Evolutionary conservation across 805 yeast species (phyloP).

Genomic region (Metschnikowia proteae): DNA sequence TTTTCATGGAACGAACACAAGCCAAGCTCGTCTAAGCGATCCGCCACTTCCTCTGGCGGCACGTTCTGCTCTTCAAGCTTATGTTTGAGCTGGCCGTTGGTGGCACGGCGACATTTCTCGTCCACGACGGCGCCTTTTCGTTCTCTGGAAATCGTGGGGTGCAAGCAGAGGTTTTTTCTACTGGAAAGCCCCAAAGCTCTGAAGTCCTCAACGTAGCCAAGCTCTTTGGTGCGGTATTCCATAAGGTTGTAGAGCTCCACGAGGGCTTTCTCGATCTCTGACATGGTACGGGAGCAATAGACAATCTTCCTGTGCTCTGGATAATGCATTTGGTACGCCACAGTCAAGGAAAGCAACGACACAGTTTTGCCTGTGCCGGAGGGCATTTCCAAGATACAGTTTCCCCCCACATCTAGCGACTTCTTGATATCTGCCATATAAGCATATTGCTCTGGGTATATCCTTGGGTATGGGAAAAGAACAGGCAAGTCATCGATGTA

Average conservation of each 20-base stretch:
- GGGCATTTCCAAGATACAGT: slow-evolving; percentile 97
- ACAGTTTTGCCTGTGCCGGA: slow-evolving; percentile 99
- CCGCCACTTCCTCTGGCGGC: slow-evolving; percentile 48
- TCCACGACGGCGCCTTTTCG: slow-evolving; percentile 90
- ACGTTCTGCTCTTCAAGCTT: slow-evolving; percentile 48
- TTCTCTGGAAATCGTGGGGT: slow-evolving; percentile 83
- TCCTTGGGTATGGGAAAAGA: slow-evolving; percentile 91
- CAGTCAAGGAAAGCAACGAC: slow-evolving; percentile 82
- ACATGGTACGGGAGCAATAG: slow-evolving; percentile 99
- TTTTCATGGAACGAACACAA: slow-evolving; percentile 91
- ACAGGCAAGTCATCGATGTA: slow-evolving; percentile 94
- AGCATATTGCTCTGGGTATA: slow-evolving; percentile 97
- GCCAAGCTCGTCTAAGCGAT: slow-evolving; percentile 30
- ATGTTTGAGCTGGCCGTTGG: slow-evolving; percentile 81
- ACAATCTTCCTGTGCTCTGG: slow-evolving; percentile 93
- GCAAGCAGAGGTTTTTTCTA: slow-evolving; percentile 90
- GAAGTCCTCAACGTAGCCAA: slow-evolving; percentile 86
- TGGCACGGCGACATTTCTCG: slow-evolving; percentile 92
- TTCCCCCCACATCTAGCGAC: slow-evolving; percentile 94
- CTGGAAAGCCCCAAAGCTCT: slow-evolving; percentile 91
- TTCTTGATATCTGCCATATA: slow-evolving; percentile 95
- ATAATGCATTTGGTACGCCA: slow-evolving; percentile 92
- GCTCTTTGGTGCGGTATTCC: slow-evolving; percentile 78
- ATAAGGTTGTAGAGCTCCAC: slow-evolving; percentile 85
- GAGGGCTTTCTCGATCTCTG: slow-evolving; percentile 95